Evolutionary conservation across 768 basidiomycete genomes (phyloP), one percentile per base, ranked within the genome.

Genomic region (Trametes maxima): DNA sequence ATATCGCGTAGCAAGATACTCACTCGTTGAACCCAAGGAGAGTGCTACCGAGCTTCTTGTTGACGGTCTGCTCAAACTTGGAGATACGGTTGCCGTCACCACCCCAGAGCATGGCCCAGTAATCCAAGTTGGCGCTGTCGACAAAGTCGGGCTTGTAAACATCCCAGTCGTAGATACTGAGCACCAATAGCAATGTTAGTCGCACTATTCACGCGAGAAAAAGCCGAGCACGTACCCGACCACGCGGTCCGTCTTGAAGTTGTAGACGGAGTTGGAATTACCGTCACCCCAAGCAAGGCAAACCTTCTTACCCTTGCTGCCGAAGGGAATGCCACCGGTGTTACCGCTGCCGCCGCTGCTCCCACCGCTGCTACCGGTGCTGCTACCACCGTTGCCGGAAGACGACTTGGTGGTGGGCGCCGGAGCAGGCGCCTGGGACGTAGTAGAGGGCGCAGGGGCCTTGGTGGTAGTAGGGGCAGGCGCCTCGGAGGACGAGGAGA

Each of bases 1-100:
- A 22, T 4, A 51, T 3, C 2, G 3, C 76, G 75, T 63, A 14
- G 12, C 5, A 21, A 14, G 48, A 13, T 19, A 65, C 85, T 12
- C 60, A 93, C 94, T 94, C 94, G 68, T 96, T 97, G 70, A 81
- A 74, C 54, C 85, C 88, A 21, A 89, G 65, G 42, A 79, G 83
- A 54, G 68, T 68, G 22, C 74, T 66, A 54, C 85, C 81, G 67
- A 88, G 85, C 40, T 84, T 85, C 16, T 71, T 63, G 49, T 79
- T 74, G 33, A 87, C 81, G 44, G 75, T 59, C 2, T 69, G 70
- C 58, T 77, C 65, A 71, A 89, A 89, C 16, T 81, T 77, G 7
- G 54, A 62, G 24, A 79, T 58, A 53, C 47, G 54, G 48, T 51
- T 69, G 55, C 89, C 79, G 28, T 80, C 77, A 7, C 70, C 65